These are phyloP conservation scores for Lojkania enalia DNA, from an alignment of 2,329 filamentous ascomycete species.

Conservation along the genomic window DNA sequence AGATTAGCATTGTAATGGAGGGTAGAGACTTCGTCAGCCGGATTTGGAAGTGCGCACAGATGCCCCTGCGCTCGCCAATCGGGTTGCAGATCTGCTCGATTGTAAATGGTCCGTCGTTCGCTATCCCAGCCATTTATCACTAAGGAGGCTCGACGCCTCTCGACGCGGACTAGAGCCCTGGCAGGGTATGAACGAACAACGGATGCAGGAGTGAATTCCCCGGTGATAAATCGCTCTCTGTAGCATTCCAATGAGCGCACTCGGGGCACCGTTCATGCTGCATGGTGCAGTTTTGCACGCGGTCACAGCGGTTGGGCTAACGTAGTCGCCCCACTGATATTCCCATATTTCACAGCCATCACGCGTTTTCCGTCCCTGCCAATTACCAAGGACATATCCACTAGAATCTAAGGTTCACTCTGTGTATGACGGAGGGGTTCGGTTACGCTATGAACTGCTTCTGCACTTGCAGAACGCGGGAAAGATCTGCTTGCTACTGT, in stretches of 20 bases:
- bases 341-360: slow-evolving; percentile 27
- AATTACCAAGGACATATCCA: slow-evolving; percentile 12
- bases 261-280: slow-evolving; percentile 18
- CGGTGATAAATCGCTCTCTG: slow-evolving; percentile 27
- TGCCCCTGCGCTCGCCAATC: slow-evolving; percentile 37
- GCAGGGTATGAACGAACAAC: slow-evolving; percentile 22
- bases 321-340: slow-evolving; percentile 30
- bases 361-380: slow-evolving; percentile 13
- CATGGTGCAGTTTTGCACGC: slow-evolving; percentile 29
- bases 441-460: slow-evolving; percentile 15
- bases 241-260: slow-evolving; percentile 21
- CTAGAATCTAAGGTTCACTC: slow-evolving; percentile 16
- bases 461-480: slow-evolving; percentile 8
- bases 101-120: slow-evolving; percentile 25
- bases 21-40: slow-evolving; percentile 14
- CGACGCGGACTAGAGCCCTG: slow-evolving; percentile 5
- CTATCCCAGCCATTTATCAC: slow-evolving; percentile 34
- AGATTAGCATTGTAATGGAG: slow-evolving; percentile 19
- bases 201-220: slow-evolving; percentile 39
- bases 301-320: slow-evolving; percentile 43
- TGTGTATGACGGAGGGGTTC: slow-evolving; percentile 21
- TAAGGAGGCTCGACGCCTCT: slow-evolving; percentile 6
- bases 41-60: slow-evolving; percentile 27
- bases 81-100: slow-evolving; percentile 30
- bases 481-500: slow-evolving; percentile 11